phyloP scores from a whole-genome alignment of 352 stramenopile genomes.

The Globisporangium uncinulatum region DNA sequence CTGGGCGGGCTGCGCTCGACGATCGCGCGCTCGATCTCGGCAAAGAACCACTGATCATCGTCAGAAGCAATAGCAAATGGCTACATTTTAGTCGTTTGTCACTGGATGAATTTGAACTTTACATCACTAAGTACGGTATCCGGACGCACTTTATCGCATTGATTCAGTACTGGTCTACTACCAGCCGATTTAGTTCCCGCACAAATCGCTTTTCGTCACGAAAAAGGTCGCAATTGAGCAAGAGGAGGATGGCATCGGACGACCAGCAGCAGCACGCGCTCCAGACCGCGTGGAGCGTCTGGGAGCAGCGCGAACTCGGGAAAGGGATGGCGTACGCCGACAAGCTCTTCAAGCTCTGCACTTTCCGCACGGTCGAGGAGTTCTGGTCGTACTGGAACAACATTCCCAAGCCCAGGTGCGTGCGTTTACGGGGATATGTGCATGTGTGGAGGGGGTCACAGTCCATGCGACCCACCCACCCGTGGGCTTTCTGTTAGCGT shows the following conservation, averaged over 20 bases:
- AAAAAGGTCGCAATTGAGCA: neutral
- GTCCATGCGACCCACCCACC: too few species aligned
- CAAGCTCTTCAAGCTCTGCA: slow-evolving; percentile 86
- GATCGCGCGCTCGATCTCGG: slow-evolving; percentile 14
- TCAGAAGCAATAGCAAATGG: neutral
- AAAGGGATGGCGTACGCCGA: slow-evolving; percentile 81
- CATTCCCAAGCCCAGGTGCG: slow-evolving; percentile 83
- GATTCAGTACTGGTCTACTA: too few species aligned
- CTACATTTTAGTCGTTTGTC: neutral
- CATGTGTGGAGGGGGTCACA: too few species aligned
- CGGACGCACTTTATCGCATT: too few species aligned
- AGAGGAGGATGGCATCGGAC: slow-evolving; percentile 35
- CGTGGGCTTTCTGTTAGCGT: too few species aligned
- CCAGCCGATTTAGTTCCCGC: too few species aligned
- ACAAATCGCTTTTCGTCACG: too few species aligned
- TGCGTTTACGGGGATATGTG: too few species aligned
- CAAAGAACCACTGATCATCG: neutral
- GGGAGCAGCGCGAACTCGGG: slow-evolving; percentile 75
- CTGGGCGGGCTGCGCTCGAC: slow-evolving; percentile 13
- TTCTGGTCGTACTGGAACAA: slow-evolving; percentile 92
- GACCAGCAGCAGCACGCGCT: slow-evolving; percentile 65
- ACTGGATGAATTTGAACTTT: neutral
- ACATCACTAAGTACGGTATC: too few species aligned
- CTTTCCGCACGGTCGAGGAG: slow-evolving; percentile 81
- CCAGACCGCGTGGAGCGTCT: slow-evolving; percentile 82